Conservation (phyloP, 169 alveolate genomes). For the Plasmodium billcollinsi region DNA sequence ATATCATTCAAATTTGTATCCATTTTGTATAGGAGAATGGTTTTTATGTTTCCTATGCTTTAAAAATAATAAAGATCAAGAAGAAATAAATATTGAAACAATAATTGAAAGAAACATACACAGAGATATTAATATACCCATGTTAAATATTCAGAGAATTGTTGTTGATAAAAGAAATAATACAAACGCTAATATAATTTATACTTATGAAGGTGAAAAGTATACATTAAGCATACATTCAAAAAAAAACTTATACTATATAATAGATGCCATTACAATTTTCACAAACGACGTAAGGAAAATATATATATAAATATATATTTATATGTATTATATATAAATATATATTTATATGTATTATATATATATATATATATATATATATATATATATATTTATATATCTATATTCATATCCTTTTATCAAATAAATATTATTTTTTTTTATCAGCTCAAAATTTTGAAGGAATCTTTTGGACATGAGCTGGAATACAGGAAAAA, state of each 20-base stretch:
- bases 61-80: conserved; percentile 46
- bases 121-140: conserved; percentile 73
- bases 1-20: not conserved
- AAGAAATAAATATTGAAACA: conserved; percentile 59
- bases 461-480: conserved; percentile 69
- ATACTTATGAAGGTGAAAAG: conserved; percentile 60
- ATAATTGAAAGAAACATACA: conserved; percentile 75
- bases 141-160: conserved; percentile 56
- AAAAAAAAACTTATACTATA: conserved; percentile 42
- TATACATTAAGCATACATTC: conserved; percentile 68
- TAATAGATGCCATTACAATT: conserved; percentile 76
- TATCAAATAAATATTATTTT: not conserved
- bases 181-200: conserved; percentile 70
- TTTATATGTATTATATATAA: not conserved
- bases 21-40: conserved; percentile 65
- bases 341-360: not conserved
- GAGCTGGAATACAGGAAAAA: conserved; percentile 49
- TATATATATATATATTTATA: conserved; percentile 4
- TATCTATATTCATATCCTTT: not conserved
- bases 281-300: conserved; percentile 69
- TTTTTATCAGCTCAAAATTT: conserved; percentile 32
- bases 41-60: conserved; percentile 73
- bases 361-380: not conserved
- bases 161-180: conserved; percentile 62
- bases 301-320: not conserved